Evolutionary conservation across 352 stramenopile species (phyloP).

Genomic region (Aphanomyces astaci): DNA sequence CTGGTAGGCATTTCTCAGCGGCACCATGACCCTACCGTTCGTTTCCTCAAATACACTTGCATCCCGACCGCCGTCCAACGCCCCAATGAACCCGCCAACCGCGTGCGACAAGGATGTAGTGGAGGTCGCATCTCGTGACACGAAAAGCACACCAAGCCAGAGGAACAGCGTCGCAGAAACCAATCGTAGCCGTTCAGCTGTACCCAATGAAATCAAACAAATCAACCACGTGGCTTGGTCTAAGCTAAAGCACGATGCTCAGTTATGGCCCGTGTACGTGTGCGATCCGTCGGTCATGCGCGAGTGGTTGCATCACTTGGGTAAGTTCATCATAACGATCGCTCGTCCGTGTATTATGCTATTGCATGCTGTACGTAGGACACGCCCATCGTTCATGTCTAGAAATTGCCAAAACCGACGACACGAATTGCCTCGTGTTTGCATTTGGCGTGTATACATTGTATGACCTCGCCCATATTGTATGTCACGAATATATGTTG

Average conservation of each 20-base stretch:
- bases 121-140: too few relatives aligned
- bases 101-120: too few relatives aligned
- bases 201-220: too few relatives aligned
- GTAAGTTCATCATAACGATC: neutral
- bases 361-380: neutral
- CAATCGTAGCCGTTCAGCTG: too few relatives aligned
- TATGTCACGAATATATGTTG: neutral
- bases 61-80: too few relatives aligned
- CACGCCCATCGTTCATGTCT: too few relatives aligned
- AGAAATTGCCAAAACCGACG: too few relatives aligned
- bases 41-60: too few relatives aligned
- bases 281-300: neutral
- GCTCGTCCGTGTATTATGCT: neutral
- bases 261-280: neutral
- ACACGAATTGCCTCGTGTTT: neutral
- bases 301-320: neutral
- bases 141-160: too few relatives aligned
- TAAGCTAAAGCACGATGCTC: neutral
- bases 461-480: neutral
- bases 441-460: neutral
- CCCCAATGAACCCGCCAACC: too few relatives aligned
- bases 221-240: neutral
- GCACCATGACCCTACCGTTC: too few relatives aligned
- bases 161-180: too few relatives aligned
- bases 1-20: neutral